Percentiles rank a stretch among this genome's conserved stretches.
phyloP scores from a whole-genome alignment of 352 stramenopile species.

The Globisporangium megalacanthum region DNA sequence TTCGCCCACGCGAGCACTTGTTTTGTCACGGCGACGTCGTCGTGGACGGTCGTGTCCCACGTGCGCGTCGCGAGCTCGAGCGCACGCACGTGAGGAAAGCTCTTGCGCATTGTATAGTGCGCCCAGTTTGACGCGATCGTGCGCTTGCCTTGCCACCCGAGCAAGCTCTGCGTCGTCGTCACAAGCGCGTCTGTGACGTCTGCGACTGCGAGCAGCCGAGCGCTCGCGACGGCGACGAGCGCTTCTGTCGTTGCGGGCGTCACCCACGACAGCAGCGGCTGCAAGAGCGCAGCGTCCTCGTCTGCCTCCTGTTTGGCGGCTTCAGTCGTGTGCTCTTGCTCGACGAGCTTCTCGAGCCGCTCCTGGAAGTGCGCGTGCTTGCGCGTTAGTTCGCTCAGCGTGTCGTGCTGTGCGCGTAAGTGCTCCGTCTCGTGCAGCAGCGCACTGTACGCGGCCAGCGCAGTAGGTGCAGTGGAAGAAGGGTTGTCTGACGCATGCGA shows the following conservation, averaged over 20 bases:
- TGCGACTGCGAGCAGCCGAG: conserved; percentile 23
- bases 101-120: conserved; percentile 42
- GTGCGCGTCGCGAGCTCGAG: conserved; percentile 24
- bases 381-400: conserved; percentile 11
- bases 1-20: conserved; percentile 26
- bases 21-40: conserved; percentile 16
- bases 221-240: conserved; percentile 17
- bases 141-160: conserved; percentile 41
- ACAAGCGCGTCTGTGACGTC: conserved; percentile 15
- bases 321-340: conserved; percentile 12
- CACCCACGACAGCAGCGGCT: conserved; percentile 19
- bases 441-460: conserved; percentile 6
- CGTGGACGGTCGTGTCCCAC: conserved; percentile 28
- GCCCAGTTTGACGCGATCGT: conserved; percentile 32
- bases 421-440: conserved; percentile 20
- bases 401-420: conserved; percentile 17
- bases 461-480: too few species aligned
- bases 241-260: background rate
- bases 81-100: conserved; percentile 25
- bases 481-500: too few species aligned
- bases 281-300: conserved; percentile 7
- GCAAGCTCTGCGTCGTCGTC: conserved; percentile 17
- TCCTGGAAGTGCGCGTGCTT: conserved; percentile 20
- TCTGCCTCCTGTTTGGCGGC: conserved; percentile 3
- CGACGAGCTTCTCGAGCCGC: conserved; percentile 6